A percentile compares a stretch with the other conserved stretches of the same genome.
These are phyloP conservation scores for Xylaria hypoxylon DNA, from an alignment of 2,329 filamentous ascomycete species.

Conservation along the genomic window DNA sequence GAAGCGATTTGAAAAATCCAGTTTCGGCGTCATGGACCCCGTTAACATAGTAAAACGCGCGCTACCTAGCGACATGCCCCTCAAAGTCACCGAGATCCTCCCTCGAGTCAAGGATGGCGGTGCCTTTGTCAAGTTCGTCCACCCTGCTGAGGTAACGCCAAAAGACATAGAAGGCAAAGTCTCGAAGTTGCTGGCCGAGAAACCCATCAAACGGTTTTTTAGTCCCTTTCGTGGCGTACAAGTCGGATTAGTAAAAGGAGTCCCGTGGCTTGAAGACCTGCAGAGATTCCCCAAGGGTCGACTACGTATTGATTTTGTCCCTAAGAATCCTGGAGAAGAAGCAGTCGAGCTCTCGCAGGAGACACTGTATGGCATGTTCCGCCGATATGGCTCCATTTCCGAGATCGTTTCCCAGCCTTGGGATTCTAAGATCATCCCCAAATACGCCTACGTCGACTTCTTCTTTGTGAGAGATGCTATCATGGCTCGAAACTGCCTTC, in stretches of 20 bases:
- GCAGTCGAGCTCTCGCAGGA: constrained; percentile 87
- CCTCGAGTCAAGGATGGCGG: constrained; percentile 92
- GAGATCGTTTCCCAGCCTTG: constrained; percentile 86
- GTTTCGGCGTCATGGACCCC: constrained; percentile 63
- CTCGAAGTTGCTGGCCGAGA: constrained; percentile 71
- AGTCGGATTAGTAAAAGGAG: constrained; percentile 80
- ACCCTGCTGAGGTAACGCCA: constrained; percentile 55
- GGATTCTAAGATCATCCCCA: constrained; percentile 86
- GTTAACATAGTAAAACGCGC: constrained; percentile 69
- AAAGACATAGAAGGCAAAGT: constrained; percentile 71
- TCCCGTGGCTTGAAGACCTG: constrained; percentile 94
- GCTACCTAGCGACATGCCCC: constrained; percentile 69
- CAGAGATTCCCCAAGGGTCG: constrained; percentile 82
- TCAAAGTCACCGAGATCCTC: constrained; percentile 83
- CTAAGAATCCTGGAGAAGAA: constrained; percentile 75
- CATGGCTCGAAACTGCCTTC: constrained; percentile 92
- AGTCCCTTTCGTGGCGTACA: constrained; percentile 80
- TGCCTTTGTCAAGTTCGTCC: constrained; percentile 76
- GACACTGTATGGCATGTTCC: constrained; percentile 85
- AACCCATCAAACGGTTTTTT: constrained; percentile 88
- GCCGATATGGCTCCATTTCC: constrained; percentile 88
- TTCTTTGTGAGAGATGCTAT: constrained; percentile 78
- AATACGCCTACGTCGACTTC: constrained; percentile 85
- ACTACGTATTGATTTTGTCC: constrained; percentile 86
- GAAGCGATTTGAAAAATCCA: constrained; percentile 63